Evolutionary conservation across 2,329 filamentous ascomycete species (phyloP), one percentile per base, ranked within the genome.

Genomic region (Dactylella cylindrospora): DNA sequence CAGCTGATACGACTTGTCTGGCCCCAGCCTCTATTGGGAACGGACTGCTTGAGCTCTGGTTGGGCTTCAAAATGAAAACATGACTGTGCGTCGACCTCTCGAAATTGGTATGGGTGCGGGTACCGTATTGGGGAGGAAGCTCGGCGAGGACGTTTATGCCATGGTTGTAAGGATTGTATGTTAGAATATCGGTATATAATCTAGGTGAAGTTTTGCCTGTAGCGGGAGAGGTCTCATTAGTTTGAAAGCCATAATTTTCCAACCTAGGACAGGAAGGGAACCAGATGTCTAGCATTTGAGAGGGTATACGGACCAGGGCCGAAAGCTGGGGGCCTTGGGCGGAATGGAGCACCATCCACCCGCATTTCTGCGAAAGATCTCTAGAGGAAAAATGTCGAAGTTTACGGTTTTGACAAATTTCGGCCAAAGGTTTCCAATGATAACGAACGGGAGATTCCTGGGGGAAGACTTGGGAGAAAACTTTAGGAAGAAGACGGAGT

Each of bases 71-170:
- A 36, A 77, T 41, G 40, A 69, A 62, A 17, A 25, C 74, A 69
- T 85, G 82, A 22, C 74, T 72, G 73, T 88, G 84, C 47, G 51
- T 72, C 70, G 25, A 67, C 44, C 32, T 73, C 66, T 40, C 70
- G 67, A 67, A 77, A 9, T 36, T 32, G 15, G 41, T 22, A 5
- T 17, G 23, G 36, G 19, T 15, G 22, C 36, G 33, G 38, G 52
- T 55, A 19, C 29, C 35, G 46, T 68, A 79, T n/a, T 77, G 75
- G 5, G 79, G 80, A 36, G 82, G 79, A 19, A 78, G 72, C 60
- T 82, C 77, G 33, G 79, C 77, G 39, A 87, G 77, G 44, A 84
- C 71, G 69, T 82, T 81, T 65, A 75, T 76, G 51, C 75, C 76
- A 25, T 74, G 73, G 66, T 78, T 76, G 59, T 75, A 73, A 10